Percentiles rank a stretch among this genome's conserved stretches.
Evolutionary conservation across 768 basidiomycete species (phyloP).

Genomic region (Kwoniella shandongensis): DNA sequence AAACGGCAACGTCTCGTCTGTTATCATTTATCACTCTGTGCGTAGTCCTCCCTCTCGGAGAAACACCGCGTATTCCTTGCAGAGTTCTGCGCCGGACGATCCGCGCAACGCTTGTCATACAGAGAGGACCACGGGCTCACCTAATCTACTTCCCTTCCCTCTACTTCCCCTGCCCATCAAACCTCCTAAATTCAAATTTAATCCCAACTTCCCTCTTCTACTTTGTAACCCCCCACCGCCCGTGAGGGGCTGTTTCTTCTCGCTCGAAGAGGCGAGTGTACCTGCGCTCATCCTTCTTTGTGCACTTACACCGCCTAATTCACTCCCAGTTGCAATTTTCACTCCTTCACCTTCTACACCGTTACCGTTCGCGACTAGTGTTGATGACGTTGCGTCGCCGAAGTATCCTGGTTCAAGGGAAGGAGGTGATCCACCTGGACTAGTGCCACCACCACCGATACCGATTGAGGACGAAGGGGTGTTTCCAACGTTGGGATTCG

Average conservation of each 20-base stretch:
- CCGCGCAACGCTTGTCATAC: no score
- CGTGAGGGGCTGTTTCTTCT: neutral
- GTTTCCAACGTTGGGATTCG: neutral
- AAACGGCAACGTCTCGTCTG: neutral
- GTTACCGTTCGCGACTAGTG: no score
- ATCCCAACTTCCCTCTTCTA: slow-evolving; percentile 14
- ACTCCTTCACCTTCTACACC: neutral
- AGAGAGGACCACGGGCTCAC: no score
- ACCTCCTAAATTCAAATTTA: slow-evolving; percentile 17
- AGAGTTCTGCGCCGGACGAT: no score
- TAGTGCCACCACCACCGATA: neutral
- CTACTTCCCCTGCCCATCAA: slow-evolving; percentile 14
- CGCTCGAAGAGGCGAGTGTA: neutral
- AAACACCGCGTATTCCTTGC: no score
- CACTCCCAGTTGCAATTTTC: neutral
- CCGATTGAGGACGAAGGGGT: neutral
- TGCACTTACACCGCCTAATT: neutral
- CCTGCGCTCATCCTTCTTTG: slow-evolving; percentile 10
- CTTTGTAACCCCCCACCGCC: slow-evolving; percentile 16
- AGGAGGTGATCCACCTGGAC: neutral
- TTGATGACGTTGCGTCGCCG: neutral
- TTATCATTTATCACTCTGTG: neutral
- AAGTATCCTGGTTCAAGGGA: neutral
- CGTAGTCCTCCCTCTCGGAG: no score
- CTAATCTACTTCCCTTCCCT: slow-evolving; percentile 8